Evolutionary conservation across 2,329 filamentous ascomycete species (phyloP).

Genomic region (Clarireedia hainanense): DNA sequence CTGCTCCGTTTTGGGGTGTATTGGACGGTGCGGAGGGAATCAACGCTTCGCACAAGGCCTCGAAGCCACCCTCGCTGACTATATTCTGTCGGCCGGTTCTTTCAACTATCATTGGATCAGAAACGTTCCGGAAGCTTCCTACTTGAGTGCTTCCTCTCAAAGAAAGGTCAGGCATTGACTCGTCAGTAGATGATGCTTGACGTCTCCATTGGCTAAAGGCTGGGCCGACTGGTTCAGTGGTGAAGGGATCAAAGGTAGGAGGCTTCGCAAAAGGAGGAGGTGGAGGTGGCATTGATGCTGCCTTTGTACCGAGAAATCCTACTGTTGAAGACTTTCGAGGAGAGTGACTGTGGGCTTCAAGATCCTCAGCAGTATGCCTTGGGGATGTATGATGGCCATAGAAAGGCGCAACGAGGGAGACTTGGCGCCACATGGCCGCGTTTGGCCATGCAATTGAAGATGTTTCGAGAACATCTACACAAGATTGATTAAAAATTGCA

Average conservation of each 20-base stretch:
- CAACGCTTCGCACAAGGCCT: slow-evolving; percentile 26
- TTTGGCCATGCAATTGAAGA: slow-evolving; percentile 77
- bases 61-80: slow-evolving; percentile 22
- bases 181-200: slow-evolving; percentile 34
- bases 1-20: slow-evolving; percentile 18
- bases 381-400: slow-evolving; percentile 22
- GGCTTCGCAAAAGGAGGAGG: slow-evolving; percentile 23
- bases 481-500: background rate
- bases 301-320: slow-evolving; percentile 7
- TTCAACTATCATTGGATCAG: slow-evolving; percentile 23
- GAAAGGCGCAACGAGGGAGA: slow-evolving; percentile 32
- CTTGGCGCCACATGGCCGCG: slow-evolving; percentile 55
- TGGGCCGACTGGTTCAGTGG: slow-evolving; percentile 25
- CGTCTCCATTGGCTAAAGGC: slow-evolving; percentile 26
- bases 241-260: slow-evolving; percentile 33
- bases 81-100: slow-evolving; percentile 17
- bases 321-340: slow-evolving; percentile 35
- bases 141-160: slow-evolving; percentile 17
- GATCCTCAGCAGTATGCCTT: slow-evolving; percentile 35
- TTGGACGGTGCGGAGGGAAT: slow-evolving; percentile 23
- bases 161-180: slow-evolving; percentile 41
- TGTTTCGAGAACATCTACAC: slow-evolving; percentile 60
- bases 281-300: slow-evolving; percentile 11
- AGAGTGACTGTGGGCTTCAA: slow-evolving; percentile 56
- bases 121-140: slow-evolving; percentile 31